Evolutionary conservation across 371 early-diverging fungal genomes (phyloP).

Genomic region (Mortierella sp.): DNA sequence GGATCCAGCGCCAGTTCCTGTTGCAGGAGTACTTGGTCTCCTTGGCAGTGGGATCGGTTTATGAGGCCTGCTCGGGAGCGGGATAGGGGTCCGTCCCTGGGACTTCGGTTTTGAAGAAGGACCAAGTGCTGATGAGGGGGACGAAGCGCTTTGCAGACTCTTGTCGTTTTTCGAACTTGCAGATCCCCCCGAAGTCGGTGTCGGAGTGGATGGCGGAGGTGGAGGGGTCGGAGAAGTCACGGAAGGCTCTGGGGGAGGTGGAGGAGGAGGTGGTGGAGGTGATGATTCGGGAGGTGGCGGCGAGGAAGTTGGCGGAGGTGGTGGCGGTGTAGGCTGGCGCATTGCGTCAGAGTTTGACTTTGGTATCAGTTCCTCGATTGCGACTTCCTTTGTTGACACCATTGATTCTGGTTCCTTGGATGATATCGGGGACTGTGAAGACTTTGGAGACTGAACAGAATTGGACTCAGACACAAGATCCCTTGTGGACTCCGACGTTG

Average conservation of each 20-base stretch:
- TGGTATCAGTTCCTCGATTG: too few species aligned
- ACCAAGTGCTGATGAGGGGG: conserved; percentile 10
- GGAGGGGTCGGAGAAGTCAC: background rate
- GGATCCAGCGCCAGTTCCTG: too few species aligned
- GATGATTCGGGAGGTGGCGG: background rate
- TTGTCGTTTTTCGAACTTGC: conserved; percentile 2
- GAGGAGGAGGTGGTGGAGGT: conserved; percentile 14
- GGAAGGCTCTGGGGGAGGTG: conserved; percentile 11
- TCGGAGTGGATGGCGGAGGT: conserved; percentile 6
- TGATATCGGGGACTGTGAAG: background rate
- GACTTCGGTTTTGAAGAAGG: conserved; percentile 20
- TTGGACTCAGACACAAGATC: background rate
- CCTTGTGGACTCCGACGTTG: too few species aligned
- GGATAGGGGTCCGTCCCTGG: conserved; percentile 34
- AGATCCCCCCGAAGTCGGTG: background rate
- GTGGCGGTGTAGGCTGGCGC: background rate
- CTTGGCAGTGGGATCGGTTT: conserved; percentile 49
- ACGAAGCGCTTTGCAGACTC: background rate
- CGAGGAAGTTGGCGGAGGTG: background rate
- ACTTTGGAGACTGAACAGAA: conserved; percentile 1
- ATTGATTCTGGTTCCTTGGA: too few species aligned
- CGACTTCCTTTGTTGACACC: too few species aligned
- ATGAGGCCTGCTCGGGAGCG: conserved; percentile 47
- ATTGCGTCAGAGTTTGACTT: too few species aligned
- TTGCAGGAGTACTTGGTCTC: conserved; percentile 14